phyloP scores from a whole-genome alignment of 805 yeast species.

The Candida ovalis region DNA sequence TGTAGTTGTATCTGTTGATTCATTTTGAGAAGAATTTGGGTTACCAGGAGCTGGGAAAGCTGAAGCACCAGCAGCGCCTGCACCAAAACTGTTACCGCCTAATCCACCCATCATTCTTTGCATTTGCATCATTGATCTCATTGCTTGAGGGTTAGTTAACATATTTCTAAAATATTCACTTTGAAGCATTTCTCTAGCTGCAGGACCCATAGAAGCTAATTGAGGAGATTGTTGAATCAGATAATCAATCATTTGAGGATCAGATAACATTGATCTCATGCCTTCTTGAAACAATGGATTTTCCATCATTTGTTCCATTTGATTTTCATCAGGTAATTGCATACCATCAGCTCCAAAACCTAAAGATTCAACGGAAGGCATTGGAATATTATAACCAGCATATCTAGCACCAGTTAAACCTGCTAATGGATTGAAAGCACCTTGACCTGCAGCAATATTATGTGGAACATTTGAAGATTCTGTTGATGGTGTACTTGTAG shows the following conservation, averaged over 20 bases:
- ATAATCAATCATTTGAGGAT: slow-evolving; percentile 85
- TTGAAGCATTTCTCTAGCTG: slow-evolving; percentile 80
- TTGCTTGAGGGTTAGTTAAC: slow-evolving; percentile 78
- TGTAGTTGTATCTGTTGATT: slow-evolving; percentile 5
- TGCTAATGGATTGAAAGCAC: slow-evolving; percentile 85
- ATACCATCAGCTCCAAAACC: slow-evolving; percentile 90
- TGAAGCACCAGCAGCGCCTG: slow-evolving; percentile 28
- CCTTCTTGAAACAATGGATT: slow-evolving; percentile 79
- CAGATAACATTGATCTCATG: slow-evolving; percentile 75
- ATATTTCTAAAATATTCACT: slow-evolving; percentile 78
- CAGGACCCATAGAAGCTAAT: slow-evolving; percentile 83
- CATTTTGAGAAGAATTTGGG: slow-evolving; percentile 5
- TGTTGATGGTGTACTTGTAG: slow-evolving; percentile 3
- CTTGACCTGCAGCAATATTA: slow-evolving; percentile 68
- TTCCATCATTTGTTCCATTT: slow-evolving; percentile 69
- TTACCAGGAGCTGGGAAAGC: slow-evolving; percentile 51
- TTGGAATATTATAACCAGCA: slow-evolving; percentile 79
- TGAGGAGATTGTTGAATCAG: slow-evolving; percentile 82
- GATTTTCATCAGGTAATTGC: slow-evolving; percentile 75
- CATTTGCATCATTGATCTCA: slow-evolving; percentile 79
- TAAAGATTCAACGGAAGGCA: slow-evolving; percentile 64
- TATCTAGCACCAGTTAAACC: slow-evolving; percentile 93
- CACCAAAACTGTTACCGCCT: slow-evolving; percentile 16
- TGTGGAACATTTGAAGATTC: slow-evolving; percentile 8
- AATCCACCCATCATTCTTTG: slow-evolving; percentile 42